phyloP scores from a whole-genome alignment of 2,329 filamentous ascomycete genomes.

The Chaetothyriales sp. region DNA sequence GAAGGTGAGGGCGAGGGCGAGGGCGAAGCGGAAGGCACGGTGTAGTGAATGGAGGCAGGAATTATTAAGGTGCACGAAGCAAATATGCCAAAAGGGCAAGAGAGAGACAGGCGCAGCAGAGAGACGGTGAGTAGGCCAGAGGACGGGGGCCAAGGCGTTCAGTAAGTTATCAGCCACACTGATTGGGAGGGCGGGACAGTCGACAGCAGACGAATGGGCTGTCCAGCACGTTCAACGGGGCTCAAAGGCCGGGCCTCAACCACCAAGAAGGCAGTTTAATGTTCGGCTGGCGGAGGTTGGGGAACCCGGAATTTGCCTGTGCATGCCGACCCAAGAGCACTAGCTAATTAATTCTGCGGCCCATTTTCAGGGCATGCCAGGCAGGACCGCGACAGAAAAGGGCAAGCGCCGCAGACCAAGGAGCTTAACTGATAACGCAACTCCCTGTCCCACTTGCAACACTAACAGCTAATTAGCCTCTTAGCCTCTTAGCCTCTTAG shows the following conservation, averaged over 20 bases:
- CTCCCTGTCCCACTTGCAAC: neutral
- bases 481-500: too few relatives aligned
- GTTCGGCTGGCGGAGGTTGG: neutral
- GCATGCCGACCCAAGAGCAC: neutral
- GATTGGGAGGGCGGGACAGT: neutral
- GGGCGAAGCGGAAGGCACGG: neutral
- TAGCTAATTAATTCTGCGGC: neutral
- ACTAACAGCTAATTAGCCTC: neutral
- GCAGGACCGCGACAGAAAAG: neutral
- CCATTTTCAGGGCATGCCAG: neutral
- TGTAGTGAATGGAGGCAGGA: neutral
- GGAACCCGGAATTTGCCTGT: neutral
- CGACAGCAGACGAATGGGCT: neutral
- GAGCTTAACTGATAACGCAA: too few relatives aligned
- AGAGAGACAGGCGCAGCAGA: neutral
- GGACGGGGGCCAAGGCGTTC: neutral
- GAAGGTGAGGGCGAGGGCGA: neutral
- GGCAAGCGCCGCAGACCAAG: neutral
- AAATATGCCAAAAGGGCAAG: neutral
- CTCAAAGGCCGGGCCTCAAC: neutral
- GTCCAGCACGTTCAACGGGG: neutral
- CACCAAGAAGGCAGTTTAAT: neutral
- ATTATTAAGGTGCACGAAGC: neutral
- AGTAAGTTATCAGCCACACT: neutral
- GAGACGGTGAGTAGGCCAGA: neutral